phyloP scores from a whole-genome alignment of 2,329 filamentous ascomycete species.

The Aspergillus ustus region DNA sequence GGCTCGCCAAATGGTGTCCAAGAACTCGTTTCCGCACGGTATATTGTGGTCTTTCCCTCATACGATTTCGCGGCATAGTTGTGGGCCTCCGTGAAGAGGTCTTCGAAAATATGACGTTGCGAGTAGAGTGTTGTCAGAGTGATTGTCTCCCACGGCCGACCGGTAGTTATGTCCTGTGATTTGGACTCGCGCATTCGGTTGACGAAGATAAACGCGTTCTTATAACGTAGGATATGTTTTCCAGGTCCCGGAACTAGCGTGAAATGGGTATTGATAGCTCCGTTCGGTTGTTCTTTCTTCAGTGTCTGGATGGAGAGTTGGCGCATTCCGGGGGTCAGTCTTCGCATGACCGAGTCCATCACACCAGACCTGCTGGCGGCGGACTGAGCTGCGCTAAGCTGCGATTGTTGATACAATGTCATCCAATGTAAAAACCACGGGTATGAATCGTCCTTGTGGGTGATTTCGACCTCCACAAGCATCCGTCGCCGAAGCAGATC shows the following conservation, averaged over 20 bases:
- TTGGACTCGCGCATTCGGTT: constrained; percentile 84
- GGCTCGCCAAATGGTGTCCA: constrained; percentile 87
- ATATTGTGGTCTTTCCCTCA: constrained; percentile 92
- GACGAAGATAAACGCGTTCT: constrained; percentile 84
- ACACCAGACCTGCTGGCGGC: constrained; percentile 46
- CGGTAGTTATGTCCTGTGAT: constrained; percentile 75
- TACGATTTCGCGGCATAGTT: constrained; percentile 75
- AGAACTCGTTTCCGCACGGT: constrained; percentile 79
- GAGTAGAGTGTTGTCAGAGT: constrained; percentile 90
- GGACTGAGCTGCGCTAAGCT: constrained; percentile 61
- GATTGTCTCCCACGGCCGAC: constrained; percentile 91
- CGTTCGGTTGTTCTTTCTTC: constrained; percentile 65
- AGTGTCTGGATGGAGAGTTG: constrained; percentile 69
- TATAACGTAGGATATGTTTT: constrained; percentile 83
- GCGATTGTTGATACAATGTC: constrained; percentile 72
- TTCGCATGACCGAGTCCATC: constrained; percentile 59
- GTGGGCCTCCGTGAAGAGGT: constrained; percentile 87
- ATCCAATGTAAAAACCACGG: constrained; percentile 95
- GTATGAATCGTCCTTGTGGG: constrained; percentile 90
- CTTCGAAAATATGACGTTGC: constrained; percentile 85
- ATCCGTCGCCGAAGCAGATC: constrained; percentile 79
- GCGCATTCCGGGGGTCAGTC: constrained; percentile 64
- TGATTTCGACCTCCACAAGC: constrained; percentile 94
- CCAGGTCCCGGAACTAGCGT: constrained; percentile 90
- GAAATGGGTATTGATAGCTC: constrained; percentile 77